These are phyloP conservation scores for Mortierella polycephala DNA, from an alignment of 371 early-diverging fungal species.

Conservation along the genomic window DNA sequence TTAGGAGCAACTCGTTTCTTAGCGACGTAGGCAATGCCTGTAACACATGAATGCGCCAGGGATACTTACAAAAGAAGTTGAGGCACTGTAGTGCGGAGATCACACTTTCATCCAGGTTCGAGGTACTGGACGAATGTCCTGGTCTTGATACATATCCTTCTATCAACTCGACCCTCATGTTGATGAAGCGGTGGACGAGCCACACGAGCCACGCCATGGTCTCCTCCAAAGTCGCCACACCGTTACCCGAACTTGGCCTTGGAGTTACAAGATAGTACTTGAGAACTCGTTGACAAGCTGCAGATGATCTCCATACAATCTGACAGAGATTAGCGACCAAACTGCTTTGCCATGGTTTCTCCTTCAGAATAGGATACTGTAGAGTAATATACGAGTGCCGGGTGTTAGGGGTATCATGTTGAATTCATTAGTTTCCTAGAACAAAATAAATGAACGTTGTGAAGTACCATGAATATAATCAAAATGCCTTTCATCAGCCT, in stretches of 20 bases:
- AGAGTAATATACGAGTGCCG: background rate
- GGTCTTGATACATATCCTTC: slow-evolving; percentile 30
- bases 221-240: slow-evolving; percentile 44
- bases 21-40: background rate
- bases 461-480: slow-evolving; percentile 53
- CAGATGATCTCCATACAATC: slow-evolving; percentile 43
- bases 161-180: slow-evolving; percentile 43
- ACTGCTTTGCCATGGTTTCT: slow-evolving; percentile 48
- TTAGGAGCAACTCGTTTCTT: background rate
- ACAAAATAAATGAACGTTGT: background rate
- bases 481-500: slow-evolving; percentile 52
- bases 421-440: no score
- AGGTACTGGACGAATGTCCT: slow-evolving; percentile 38
- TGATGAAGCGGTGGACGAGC: slow-evolving; percentile 50
- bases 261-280: slow-evolving; percentile 48
- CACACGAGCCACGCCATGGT: slow-evolving; percentile 56
- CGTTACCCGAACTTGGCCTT: slow-evolving; percentile 35
- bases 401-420: background rate
- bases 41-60: no score
- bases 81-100: slow-evolving; percentile 46
- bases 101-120: slow-evolving; percentile 42
- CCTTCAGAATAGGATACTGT: slow-evolving; percentile 48
- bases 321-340: slow-evolving; percentile 46
- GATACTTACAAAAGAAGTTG: slow-evolving; percentile 38
- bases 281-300: slow-evolving; percentile 39